Conservation (phyloP, 257 asterid genomes). For the Capsicum rhomboideum region DNA sequence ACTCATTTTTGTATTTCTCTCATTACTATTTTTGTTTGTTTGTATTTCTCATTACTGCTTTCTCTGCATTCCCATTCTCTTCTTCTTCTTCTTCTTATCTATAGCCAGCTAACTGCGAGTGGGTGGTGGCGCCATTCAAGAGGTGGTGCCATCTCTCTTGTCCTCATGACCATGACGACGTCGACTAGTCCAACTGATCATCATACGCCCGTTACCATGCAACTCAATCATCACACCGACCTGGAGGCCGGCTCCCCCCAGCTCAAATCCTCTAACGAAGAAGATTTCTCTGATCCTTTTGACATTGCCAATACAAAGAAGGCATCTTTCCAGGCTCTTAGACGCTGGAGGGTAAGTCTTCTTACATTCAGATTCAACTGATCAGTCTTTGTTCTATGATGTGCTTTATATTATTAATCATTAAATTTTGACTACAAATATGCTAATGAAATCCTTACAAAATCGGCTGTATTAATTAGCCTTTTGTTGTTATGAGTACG, state of each 20-base stretch:
- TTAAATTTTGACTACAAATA: not conserved
- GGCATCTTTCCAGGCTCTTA: slow-evolving; percentile 61
- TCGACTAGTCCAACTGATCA: not conserved
- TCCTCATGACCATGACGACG: no score
- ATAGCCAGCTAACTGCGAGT: no score
- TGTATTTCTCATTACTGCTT: not conserved
- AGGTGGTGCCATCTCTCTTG: no score
- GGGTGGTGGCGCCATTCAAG: no score
- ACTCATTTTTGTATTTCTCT: no score
- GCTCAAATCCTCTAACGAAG: slow-evolving; percentile 18
- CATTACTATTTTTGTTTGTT: not conserved
- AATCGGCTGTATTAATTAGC: not conserved
- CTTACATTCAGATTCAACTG: not conserved
- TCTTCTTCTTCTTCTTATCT: no score
- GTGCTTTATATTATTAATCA: no score
- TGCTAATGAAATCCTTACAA: not conserved
- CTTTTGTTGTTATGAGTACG: not conserved
- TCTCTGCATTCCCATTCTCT: not conserved
- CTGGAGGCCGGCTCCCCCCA: slow-evolving; percentile 30
- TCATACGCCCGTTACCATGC: slow-evolving; percentile 1
- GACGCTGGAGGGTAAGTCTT: slow-evolving; percentile 80
- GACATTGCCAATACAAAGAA: slow-evolving; percentile 73
- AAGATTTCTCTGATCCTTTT: slow-evolving; percentile 63
- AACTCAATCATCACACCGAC: slow-evolving; percentile 13
- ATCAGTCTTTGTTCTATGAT: not conserved